phyloP scores from a whole-genome alignment of 2,329 filamentous ascomycete species.

The Colletotrichum sp. region DNA sequence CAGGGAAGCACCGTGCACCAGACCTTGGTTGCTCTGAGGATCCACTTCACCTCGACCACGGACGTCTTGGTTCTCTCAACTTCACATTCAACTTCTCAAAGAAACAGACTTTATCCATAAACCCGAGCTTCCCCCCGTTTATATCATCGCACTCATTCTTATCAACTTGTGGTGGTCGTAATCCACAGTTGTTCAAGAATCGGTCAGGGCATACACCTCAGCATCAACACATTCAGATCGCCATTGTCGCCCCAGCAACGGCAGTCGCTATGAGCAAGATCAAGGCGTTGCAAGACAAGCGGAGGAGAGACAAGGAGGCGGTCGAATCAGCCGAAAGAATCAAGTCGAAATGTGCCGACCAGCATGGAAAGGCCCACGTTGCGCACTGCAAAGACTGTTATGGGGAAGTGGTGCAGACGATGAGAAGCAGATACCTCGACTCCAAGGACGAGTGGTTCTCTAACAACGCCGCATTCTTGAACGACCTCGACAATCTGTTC shows the following conservation, averaged over 20 bases:
- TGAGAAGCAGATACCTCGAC: constrained; percentile 45
- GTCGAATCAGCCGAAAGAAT: constrained; percentile 46
- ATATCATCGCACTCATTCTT: background rate
- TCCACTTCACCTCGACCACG: background rate
- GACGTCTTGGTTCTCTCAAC: background rate
- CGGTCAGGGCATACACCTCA: background rate
- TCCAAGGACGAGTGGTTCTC: constrained; percentile 55
- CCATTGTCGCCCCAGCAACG: background rate
- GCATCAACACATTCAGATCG: background rate
- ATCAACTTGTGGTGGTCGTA: background rate
- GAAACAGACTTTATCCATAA: background rate
- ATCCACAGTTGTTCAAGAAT: background rate
- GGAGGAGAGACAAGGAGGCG: background rate
- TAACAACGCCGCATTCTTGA: constrained; percentile 50
- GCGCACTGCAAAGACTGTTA: constrained; percentile 55
- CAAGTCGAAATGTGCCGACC: constrained; percentile 44
- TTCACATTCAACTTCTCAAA: background rate
- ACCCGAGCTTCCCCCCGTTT: background rate
- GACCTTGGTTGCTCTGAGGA: background rate
- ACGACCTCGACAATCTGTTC: constrained; percentile 54
- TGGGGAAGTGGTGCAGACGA: constrained; percentile 48
- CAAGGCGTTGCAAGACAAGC: background rate
- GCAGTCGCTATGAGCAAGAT: background rate
- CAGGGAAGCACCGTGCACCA: background rate
- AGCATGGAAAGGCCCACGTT: constrained; percentile 47